A percentile compares a stretch with the other conserved stretches of the same genome.
Conservation (phyloP, 192 early-diverging fungal species). For the Entophlyctis luteolus region DNA sequence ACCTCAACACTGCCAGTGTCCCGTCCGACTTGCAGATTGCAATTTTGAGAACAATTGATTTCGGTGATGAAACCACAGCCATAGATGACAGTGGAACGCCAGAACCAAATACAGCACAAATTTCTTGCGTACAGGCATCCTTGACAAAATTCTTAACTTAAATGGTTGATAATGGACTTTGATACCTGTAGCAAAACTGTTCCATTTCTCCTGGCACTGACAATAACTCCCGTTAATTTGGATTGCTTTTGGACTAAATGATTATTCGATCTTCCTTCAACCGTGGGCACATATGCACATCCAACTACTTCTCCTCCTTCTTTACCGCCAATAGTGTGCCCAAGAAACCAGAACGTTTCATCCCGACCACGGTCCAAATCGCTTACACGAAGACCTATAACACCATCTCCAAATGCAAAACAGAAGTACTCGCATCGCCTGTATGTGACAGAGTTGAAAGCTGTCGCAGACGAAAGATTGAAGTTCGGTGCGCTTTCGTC, state of each 20-base stretch:
- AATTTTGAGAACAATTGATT: background rate
- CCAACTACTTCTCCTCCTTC: conserved; percentile 19
- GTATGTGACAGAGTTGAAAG: conserved; percentile 5
- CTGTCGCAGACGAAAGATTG: conserved; percentile 18
- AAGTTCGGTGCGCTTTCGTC: background rate
- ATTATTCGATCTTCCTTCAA: background rate
- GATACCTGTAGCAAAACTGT: conserved; percentile 30
- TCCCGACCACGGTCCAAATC: conserved; percentile 9
- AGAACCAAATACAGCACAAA: conserved; percentile 24
- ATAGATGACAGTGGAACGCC: conserved; percentile 14
- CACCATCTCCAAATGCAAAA: conserved; percentile 22
- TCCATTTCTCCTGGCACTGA: conserved; percentile 28
- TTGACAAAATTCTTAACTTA: background rate
- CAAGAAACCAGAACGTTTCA: conserved; percentile 23
- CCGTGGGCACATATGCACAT: conserved; percentile 19
- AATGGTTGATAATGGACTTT: background rate
- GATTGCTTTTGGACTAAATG: conserved; percentile 3
- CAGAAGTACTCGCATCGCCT: conserved; percentile 1
- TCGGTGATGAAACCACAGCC: conserved; percentile 28
- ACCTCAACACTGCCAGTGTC: background rate
- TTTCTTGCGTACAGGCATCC: conserved; percentile 22
- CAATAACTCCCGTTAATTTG: conserved; percentile 14
- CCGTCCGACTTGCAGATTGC: conserved; percentile 26
- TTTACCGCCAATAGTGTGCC: background rate
- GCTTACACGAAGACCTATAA: background rate